A percentile compares a stretch with the other conserved stretches of the same genome.
Evolutionary conservation across 495 filamentous ascomycete species (phyloP).

Genomic region (Clavariopsis aquatica): DNA sequence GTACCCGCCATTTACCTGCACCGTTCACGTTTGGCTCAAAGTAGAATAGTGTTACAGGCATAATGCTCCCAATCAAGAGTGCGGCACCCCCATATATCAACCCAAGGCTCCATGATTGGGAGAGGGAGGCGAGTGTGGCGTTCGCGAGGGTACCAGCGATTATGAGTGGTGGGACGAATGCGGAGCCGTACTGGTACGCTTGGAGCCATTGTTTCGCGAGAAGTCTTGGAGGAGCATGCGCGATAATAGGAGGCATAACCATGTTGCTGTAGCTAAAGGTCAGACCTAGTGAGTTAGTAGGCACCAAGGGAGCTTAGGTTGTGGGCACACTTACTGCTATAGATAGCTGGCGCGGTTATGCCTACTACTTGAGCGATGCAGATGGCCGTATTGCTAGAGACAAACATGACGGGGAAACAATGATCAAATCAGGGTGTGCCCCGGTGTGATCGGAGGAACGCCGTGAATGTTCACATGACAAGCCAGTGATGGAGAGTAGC

Average conservation of each 20-base stretch:
- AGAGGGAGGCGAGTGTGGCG: conserved; percentile 28
- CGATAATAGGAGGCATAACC: conserved; percentile 27
- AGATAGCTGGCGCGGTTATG: conserved; percentile 25
- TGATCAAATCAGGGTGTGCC: too few species aligned
- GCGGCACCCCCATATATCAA: conserved; percentile 30
- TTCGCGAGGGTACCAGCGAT: conserved; percentile 35
- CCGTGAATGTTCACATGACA: not conserved
- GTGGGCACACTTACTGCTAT: conserved; percentile 11
- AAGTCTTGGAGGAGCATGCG: conserved; percentile 34
- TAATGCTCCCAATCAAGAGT: conserved; percentile 34
- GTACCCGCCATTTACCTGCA: conserved; percentile 42
- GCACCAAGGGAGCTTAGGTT: not conserved
- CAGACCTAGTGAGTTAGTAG: conserved; percentile 9
- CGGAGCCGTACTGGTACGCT: conserved; percentile 39
- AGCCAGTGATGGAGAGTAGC: not conserved
- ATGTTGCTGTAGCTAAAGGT: conserved; percentile 31
- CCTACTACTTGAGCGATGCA: conserved; percentile 20
- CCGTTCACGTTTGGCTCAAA: conserved; percentile 43
- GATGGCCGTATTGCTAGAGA: not conserved
- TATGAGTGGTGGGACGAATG: conserved; percentile 42
- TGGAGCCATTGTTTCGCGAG: conserved; percentile 43
- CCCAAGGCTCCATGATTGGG: not conserved
- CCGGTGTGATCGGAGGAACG: not conserved
- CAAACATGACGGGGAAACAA: not conserved
- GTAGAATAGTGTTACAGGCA: conserved; percentile 41